Conservation (phyloP, 345 rosid species). For the Isatis tinctoria region DNA sequence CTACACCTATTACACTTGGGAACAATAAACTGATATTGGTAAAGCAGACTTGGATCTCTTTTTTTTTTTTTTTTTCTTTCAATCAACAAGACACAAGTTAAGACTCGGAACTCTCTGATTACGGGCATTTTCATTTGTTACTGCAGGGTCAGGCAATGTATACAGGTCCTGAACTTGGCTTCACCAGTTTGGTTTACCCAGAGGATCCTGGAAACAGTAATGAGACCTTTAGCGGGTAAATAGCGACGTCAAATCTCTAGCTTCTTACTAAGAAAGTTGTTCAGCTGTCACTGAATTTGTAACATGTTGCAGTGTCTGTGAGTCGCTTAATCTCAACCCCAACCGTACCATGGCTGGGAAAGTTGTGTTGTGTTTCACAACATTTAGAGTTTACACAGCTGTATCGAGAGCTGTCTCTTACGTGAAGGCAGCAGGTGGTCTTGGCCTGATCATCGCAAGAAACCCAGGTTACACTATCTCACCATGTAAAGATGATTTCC, state of each 20-base stretch:
- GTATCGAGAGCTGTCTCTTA: slow-evolving; percentile 18
- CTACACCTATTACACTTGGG: slow-evolving; percentile 37
- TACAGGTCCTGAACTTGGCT: slow-evolving; percentile 26
- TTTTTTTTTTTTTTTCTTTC: neutral
- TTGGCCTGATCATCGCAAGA: slow-evolving; percentile 36
- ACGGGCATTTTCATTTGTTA: neutral
- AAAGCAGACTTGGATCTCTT: neutral
- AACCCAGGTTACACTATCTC: slow-evolving; percentile 20
- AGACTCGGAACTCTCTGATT: neutral
- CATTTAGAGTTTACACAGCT: neutral
- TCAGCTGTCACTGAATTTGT: no score
- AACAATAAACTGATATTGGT: slow-evolving; percentile 30
- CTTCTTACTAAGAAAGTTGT: no score
- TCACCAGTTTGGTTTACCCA: slow-evolving; percentile 36
- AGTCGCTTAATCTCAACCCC: neutral
- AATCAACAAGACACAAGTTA: neutral
- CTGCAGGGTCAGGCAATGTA: slow-evolving; percentile 29
- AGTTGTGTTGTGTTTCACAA: slow-evolving; percentile 35
- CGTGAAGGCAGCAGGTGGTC: slow-evolving; percentile 33
- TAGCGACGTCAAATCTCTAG: no score
- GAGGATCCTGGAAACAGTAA: slow-evolving; percentile 15
- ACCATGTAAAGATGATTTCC: slow-evolving; percentile 31
- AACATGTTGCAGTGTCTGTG: slow-evolving; percentile 11
- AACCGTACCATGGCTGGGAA: slow-evolving; percentile 20
- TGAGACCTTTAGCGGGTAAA: slow-evolving; percentile 9